Percentiles rank a stretch among this genome's conserved stretches.
Conservation (phyloP, 352 stramenopile genomes). For the Discostella stelligera region DNA sequence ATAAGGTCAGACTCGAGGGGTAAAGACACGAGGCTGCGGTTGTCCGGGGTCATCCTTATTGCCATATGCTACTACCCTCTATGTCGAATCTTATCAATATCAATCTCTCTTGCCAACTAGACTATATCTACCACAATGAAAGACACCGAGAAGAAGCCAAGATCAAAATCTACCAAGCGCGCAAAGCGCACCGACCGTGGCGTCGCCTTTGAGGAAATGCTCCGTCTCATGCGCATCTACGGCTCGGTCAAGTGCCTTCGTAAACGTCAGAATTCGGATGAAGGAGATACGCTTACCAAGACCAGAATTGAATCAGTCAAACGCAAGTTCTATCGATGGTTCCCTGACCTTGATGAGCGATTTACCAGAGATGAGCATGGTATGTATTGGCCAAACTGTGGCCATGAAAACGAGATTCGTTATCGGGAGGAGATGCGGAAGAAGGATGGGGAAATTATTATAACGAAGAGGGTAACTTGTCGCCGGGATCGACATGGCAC, state of each 20-base stretch:
- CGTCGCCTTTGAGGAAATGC: conserved; percentile 39
- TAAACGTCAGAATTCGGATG: conserved; percentile 13
- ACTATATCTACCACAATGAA: too few species aligned
- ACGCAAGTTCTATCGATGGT: conserved; percentile 49
- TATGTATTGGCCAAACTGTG: conserved; percentile 21
- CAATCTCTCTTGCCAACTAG: too few species aligned
- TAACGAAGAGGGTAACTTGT: conserved; percentile 19
- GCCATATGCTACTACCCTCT: too few species aligned
- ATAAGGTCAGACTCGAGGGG: too few species aligned
- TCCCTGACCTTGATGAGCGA: conserved; percentile 41
- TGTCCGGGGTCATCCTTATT: too few species aligned
- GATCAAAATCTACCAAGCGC: neutral
- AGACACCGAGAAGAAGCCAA: too few species aligned
- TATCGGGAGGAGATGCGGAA: conserved; percentile 35
- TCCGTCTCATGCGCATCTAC: conserved; percentile 39
- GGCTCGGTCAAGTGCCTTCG: conserved; percentile 40
- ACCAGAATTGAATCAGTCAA: conserved; percentile 33
- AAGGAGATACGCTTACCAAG: conserved; percentile 9
- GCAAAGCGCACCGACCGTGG: conserved; percentile 14
- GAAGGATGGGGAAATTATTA: conserved; percentile 13
- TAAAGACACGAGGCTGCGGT: too few species aligned
- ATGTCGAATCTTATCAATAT: too few species aligned
- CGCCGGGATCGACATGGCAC: conserved; percentile 3
- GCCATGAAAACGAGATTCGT: conserved; percentile 36
- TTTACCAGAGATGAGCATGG: conserved; percentile 22